These are phyloP conservation scores for Musa balbisiana DNA, from an alignment of 202 grass and related monocot genomes.

Conservation along the genomic window DNA sequence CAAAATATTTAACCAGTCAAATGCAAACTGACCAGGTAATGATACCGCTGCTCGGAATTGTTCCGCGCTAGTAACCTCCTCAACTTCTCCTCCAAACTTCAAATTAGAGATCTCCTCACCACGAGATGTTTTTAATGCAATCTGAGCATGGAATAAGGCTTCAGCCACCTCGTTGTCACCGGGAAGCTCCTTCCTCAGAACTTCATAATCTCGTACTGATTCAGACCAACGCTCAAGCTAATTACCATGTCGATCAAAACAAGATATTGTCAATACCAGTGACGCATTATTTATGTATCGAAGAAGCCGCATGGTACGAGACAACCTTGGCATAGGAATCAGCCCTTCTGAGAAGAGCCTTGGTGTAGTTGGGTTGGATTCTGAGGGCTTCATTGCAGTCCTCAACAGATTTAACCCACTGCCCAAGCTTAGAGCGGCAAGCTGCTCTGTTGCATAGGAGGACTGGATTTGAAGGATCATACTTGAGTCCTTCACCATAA, in stretches of 20 bases:
- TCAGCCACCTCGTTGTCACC: constrained; percentile 9
- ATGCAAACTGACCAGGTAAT: constrained; percentile 53
- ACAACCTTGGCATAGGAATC: constrained; percentile 69
- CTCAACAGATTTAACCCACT: constrained; percentile 69
- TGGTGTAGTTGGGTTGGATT: constrained; percentile 83
- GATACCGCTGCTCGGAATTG: constrained; percentile 59
- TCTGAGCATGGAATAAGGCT: constrained; percentile 18
- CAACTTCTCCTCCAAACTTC: constrained; percentile 18
- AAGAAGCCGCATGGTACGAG: neutral
- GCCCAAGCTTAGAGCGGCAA: constrained; percentile 80
- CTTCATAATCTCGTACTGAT: constrained; percentile 18
- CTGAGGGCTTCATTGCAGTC: constrained; percentile 81
- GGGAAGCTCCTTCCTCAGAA: constrained; percentile 13
- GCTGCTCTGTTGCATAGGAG: constrained; percentile 90
- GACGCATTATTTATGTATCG: neutral
- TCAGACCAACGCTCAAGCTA: constrained; percentile 19
- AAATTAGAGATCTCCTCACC: constrained; percentile 19
- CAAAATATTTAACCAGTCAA: neutral
- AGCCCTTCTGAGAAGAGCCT: constrained; percentile 84
- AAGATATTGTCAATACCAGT: no score
- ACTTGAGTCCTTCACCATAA: constrained; percentile 86
- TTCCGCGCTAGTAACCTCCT: constrained; percentile 36
- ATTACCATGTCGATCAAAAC: neutral
- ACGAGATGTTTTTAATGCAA: constrained; percentile 17
- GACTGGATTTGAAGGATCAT: constrained; percentile 78